Evolutionary conservation across 768 basidiomycete species (phyloP).

Genomic region (Boletus edulis): DNA sequence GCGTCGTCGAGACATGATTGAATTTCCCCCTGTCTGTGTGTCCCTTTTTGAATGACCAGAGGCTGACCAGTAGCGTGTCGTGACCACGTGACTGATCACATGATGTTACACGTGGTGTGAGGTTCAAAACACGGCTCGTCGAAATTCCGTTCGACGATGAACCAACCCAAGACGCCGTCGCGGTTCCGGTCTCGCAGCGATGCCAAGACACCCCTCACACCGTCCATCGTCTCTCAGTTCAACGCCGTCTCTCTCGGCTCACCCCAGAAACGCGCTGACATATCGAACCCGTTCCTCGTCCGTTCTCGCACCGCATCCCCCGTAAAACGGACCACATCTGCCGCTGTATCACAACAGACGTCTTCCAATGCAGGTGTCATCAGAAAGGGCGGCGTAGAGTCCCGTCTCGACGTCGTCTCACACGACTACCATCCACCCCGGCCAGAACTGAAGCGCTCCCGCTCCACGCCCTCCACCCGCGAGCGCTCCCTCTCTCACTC

Average conservation of each 20-base stretch:
- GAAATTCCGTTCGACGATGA: constrained; percentile 13
- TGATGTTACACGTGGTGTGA: constrained; percentile 14
- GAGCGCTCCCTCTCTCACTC: constrained; percentile 37
- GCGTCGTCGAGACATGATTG: constrained; percentile 13
- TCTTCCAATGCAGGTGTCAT: constrained; percentile 72
- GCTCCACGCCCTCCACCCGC: constrained; percentile 63
- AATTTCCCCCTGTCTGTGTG: not conserved
- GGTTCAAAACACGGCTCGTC: constrained; percentile 6
- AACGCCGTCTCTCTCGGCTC: constrained; percentile 36
- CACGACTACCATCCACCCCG: constrained; percentile 70
- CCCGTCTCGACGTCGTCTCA: constrained; percentile 72
- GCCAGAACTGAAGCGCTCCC: constrained; percentile 65
- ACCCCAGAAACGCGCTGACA: constrained; percentile 42
- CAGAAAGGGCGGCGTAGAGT: constrained; percentile 74
- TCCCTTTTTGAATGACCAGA: constrained; percentile 1
- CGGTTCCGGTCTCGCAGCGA: constrained; percentile 49
- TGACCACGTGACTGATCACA: constrained; percentile 14
- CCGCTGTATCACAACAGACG: constrained; percentile 45
- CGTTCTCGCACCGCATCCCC: constrained; percentile 60
- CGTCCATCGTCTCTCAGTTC: constrained; percentile 40
- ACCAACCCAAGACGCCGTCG: constrained; percentile 44
- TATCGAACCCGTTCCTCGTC: constrained; percentile 63
- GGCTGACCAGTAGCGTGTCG: constrained; percentile 18
- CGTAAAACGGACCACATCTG: constrained; percentile 54
- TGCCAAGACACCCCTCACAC: constrained; percentile 48